Percentiles rank a stretch among this genome's conserved stretches.
Conservation (phyloP, 805 yeast genomes). For the Candida nonsorbophila region DNA sequence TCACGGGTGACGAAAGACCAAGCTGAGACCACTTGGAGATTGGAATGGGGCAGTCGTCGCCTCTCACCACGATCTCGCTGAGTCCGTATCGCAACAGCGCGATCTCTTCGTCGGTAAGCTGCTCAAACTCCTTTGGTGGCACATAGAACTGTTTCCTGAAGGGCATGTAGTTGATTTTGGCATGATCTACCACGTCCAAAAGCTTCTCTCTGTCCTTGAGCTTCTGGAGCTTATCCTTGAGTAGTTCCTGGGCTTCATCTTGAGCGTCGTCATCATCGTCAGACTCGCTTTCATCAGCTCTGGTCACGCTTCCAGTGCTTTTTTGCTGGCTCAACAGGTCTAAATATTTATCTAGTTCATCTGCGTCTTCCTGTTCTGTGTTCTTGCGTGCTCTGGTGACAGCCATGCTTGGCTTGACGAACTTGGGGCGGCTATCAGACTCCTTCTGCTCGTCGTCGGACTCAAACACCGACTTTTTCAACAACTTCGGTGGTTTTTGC, state of each 20-base stretch:
- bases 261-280: slow-evolving; percentile 12
- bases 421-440: slow-evolving; percentile 9
- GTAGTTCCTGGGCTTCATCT: slow-evolving; percentile 26
- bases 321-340: slow-evolving; percentile 3
- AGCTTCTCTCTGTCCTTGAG: slow-evolving; percentile 46
- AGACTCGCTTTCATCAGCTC: slow-evolving; percentile 2
- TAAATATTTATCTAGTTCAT: slow-evolving; percentile 32
- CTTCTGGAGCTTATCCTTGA: slow-evolving; percentile 31
- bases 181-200: slow-evolving; percentile 44
- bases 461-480: slow-evolving; percentile 7
- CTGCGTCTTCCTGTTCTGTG: slow-evolving; percentile 22
- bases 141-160: slow-evolving; percentile 60
- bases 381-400: slow-evolving; percentile 9
- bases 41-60: slow-evolving; percentile 57
- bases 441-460: slow-evolving; percentile 26
- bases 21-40: slow-evolving; percentile 74
- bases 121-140: slow-evolving; percentile 50
- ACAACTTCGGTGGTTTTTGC: slow-evolving; percentile 3
- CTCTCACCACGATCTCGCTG: slow-evolving; percentile 66
- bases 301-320: background rate
- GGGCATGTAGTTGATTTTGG: slow-evolving; percentile 41
- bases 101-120: slow-evolving; percentile 51
- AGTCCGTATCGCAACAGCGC: slow-evolving; percentile 43
- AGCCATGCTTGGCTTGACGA: slow-evolving; percentile 15
- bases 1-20: slow-evolving; percentile 62